Evolutionary conservation across 139 green algal genomes (phyloP).

Genomic region (Trebouxia sp.): DNA sequence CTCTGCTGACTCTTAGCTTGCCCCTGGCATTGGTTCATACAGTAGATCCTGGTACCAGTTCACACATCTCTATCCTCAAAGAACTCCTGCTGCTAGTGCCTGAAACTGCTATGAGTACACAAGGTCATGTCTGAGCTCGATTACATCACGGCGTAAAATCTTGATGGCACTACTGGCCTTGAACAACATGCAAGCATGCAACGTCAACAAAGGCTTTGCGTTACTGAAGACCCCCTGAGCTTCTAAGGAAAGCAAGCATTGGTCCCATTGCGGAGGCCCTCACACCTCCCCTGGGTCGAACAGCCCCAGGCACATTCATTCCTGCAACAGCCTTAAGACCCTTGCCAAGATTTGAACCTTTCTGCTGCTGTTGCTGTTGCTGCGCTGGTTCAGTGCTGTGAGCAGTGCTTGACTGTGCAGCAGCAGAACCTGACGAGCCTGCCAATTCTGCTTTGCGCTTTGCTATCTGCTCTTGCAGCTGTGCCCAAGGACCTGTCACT

Average conservation of each 20-base stretch:
- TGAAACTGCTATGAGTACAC: too few species aligned
- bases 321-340: background rate
- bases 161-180: too few species aligned
- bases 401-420: background rate
- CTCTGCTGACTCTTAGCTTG: too few species aligned
- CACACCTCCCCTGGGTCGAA: conserved; percentile 28
- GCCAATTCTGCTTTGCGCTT: conserved; percentile 3
- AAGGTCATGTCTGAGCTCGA: too few species aligned
- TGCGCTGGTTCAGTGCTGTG: conserved; percentile 25
- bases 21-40: too few species aligned
- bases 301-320: conserved; percentile 34
- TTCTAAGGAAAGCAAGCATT: conserved; percentile 43
- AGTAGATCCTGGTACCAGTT: too few species aligned
- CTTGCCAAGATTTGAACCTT: background rate
- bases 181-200: too few species aligned
- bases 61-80: too few species aligned
- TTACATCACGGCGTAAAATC: too few species aligned
- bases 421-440: background rate
- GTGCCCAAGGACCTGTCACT: background rate
- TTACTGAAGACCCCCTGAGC: background rate
- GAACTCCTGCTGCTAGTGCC: too few species aligned
- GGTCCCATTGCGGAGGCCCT: conserved; percentile 36
- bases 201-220: too few species aligned
- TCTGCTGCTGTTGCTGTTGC: conserved; percentile 1
- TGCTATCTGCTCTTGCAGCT: background rate